A percentile compares a stretch with the other conserved stretches of the same genome.
These are phyloP conservation scores for Zasmidium cellare DNA, from an alignment of 2,329 filamentous ascomycete species.

Conservation along the genomic window DNA sequence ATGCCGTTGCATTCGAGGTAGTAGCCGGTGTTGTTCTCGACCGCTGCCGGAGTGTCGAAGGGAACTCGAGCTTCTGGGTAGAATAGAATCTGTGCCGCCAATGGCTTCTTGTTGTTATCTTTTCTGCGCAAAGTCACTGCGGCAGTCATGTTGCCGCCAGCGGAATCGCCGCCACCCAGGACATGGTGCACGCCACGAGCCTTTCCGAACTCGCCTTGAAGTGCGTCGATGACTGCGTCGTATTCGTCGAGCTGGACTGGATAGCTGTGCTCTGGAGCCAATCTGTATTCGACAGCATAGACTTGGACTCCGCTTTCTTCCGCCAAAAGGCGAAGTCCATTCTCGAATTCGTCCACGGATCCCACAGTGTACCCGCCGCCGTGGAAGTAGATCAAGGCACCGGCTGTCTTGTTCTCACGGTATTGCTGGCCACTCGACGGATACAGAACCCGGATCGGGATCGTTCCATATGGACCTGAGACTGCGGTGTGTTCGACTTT, in stretches of 20 bases:
- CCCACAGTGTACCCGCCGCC: conserved; percentile 42
- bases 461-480: conserved; percentile 36
- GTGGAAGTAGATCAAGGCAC: conserved; percentile 41
- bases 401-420: conserved; percentile 21
- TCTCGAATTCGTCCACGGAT: conserved; percentile 41
- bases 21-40: conserved; percentile 37
- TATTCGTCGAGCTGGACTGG: conserved; percentile 39
- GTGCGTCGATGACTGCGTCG: conserved; percentile 32
- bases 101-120: conserved; percentile 28
- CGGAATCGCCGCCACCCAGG: conserved; percentile 37
- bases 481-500: conserved; percentile 36
- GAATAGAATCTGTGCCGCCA: conserved; percentile 36
- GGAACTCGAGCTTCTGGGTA: conserved; percentile 38
- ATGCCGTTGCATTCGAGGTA: conserved; percentile 40
- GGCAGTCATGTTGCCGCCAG: conserved; percentile 41
- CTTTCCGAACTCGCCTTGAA: conserved; percentile 27
- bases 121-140: conserved; percentile 31
- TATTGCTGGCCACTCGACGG: conserved; percentile 16
- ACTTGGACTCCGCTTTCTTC: conserved; percentile 30
- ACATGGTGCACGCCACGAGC: conserved; percentile 32
- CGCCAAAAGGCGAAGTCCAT: conserved; percentile 36
- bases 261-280: conserved; percentile 36
- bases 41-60: conserved; percentile 35
- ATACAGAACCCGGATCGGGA: conserved; percentile 38
- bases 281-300: conserved; percentile 38